Percentiles rank a stretch among this genome's conserved stretches.
These are phyloP conservation scores for Trichoderma orchidacearum DNA, from an alignment of 495 filamentous ascomycete species.

Conservation along the genomic window DNA sequence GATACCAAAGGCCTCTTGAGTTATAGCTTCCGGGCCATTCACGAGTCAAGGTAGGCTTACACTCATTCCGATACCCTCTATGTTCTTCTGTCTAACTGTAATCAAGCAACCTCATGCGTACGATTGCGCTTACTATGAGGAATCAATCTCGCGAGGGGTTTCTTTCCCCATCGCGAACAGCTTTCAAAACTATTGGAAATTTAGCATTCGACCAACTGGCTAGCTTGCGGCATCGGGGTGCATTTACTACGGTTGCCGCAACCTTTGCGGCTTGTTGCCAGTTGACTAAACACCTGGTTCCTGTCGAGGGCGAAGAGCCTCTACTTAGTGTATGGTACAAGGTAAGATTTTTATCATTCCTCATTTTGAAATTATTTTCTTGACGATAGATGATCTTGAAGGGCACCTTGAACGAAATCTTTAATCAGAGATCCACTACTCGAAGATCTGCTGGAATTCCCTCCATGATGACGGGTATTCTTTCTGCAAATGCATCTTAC, in stretches of 20 bases:
- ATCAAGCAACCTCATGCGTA: constrained; percentile 41
- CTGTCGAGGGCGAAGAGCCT: constrained; percentile 15
- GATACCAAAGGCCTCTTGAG: constrained; percentile 80
- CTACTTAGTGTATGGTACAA: constrained; percentile 54
- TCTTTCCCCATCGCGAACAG: constrained; percentile 19
- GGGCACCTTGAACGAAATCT: constrained; percentile 50
- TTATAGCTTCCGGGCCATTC: constrained; percentile 84
- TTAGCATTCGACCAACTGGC: constrained; percentile 70
- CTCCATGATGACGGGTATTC: constrained; percentile 63
- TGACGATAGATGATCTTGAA: constrained; percentile 13
- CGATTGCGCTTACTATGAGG: constrained; percentile 32
- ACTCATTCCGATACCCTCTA: constrained; percentile 4
- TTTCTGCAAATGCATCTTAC: constrained; percentile 39
- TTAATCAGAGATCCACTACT: constrained; percentile 64
- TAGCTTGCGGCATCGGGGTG: constrained; percentile 76
- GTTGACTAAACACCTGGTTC: constrained; percentile 31
- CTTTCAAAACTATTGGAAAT: constrained; percentile 47
- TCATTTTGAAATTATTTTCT: not conserved
- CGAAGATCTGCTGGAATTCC: constrained; percentile 87
- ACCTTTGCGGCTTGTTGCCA: constrained; percentile 72
- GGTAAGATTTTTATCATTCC: constrained; percentile 23
- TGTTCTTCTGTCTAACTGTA: constrained; percentile 7
- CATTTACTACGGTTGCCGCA: constrained; percentile 83
- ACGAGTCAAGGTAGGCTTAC: constrained; percentile 66
- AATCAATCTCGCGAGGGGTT: constrained; percentile 14